Percentiles rank a stretch among this genome's conserved stretches.
phyloP scores from a whole-genome alignment of 1,284 basidiomycete genomes.

The Leccinum colubrinum region DNA sequence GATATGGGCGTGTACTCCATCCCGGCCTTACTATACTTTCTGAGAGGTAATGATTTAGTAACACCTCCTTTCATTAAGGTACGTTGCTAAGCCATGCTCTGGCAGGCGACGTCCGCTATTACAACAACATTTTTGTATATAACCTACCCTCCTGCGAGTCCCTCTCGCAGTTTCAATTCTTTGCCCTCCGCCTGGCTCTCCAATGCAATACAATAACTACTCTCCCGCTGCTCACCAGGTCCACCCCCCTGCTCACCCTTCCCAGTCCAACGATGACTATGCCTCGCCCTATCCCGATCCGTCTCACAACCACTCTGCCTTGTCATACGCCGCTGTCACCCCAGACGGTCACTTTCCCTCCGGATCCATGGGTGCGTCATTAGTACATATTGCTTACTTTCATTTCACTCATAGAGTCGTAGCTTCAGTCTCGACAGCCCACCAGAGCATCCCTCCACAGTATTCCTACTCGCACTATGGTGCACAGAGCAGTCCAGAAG shows the following conservation, averaged over 20 bases:
- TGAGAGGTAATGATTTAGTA: slow-evolving; percentile 38
- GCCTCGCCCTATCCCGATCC: slow-evolving; percentile 24
- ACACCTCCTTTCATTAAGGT: slow-evolving; percentile 36
- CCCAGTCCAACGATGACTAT: slow-evolving; percentile 24
- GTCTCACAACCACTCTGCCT: slow-evolving; percentile 22
- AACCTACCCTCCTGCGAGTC: slow-evolving; percentile 18
- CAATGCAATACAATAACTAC: slow-evolving; percentile 32
- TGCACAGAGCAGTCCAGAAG: slow-evolving; percentile 22
- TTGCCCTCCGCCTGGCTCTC: slow-evolving; percentile 5
- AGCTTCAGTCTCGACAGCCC: slow-evolving; percentile 16
- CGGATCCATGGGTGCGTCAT: slow-evolving; percentile 27
- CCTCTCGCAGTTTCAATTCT: slow-evolving; percentile 10
- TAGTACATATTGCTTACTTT: slow-evolving; percentile 1
- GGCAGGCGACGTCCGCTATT: slow-evolving; percentile 36
- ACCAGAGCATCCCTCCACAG: slow-evolving; percentile 17
- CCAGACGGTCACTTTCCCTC: slow-evolving; percentile 17
- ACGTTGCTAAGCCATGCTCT: slow-evolving; percentile 37
- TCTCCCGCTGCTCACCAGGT: slow-evolving; percentile 20
- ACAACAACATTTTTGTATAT: slow-evolving; percentile 35
- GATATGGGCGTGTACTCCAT: slow-evolving; percentile 32
- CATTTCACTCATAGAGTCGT: slow-evolving; percentile 9
- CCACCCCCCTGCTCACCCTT: slow-evolving; percentile 11
- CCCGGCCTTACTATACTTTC: slow-evolving; percentile 32
- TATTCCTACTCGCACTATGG: slow-evolving; percentile 25
- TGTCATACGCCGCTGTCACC: slow-evolving; percentile 30